These are phyloP conservation scores for Pholiota molesta DNA, from an alignment of 768 basidiomycete species.

Conservation along the genomic window DNA sequence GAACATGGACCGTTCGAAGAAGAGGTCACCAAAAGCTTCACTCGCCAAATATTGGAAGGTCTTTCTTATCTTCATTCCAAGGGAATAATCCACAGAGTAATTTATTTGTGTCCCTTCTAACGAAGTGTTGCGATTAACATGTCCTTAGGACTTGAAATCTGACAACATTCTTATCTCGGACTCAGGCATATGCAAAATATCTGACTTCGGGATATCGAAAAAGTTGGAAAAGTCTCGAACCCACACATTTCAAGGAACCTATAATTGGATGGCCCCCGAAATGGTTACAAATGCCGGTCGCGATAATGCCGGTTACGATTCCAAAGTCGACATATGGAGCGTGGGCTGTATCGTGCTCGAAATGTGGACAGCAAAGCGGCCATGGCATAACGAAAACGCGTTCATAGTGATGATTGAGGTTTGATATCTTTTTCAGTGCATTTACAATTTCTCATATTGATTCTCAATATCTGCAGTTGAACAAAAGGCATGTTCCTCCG, in stretches of 20 bases:
- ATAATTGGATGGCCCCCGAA: slow-evolving; percentile 97
- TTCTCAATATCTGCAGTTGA: slow-evolving; percentile 48
- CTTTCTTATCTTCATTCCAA: slow-evolving; percentile 85
- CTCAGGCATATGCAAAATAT: slow-evolving; percentile 89
- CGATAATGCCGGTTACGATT: slow-evolving; percentile 81
- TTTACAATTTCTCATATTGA: not conserved
- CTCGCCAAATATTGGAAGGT: slow-evolving; percentile 83
- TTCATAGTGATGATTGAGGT: slow-evolving; percentile 85
- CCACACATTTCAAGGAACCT: slow-evolving; percentile 84
- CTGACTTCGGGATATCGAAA: slow-evolving; percentile 97
- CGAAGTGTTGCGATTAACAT: not conserved
- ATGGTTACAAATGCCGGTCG: slow-evolving; percentile 79
- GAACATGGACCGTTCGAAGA: slow-evolving; percentile 84
- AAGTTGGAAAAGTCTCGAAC: slow-evolving; percentile 67
- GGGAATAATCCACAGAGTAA: slow-evolving; percentile 85
- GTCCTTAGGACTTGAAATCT: slow-evolving; percentile 79
- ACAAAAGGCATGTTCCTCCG: slow-evolving; percentile 71
- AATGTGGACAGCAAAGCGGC: slow-evolving; percentile 93
- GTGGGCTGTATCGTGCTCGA: slow-evolving; percentile 92
- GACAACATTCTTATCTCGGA: slow-evolving; percentile 91
- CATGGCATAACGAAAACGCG: slow-evolving; percentile 73
- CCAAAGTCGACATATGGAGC: slow-evolving; percentile 97
- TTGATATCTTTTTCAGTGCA: slow-evolving; percentile 12
- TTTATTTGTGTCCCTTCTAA: slow-evolving; percentile 12
- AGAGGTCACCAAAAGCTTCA: slow-evolving; percentile 84